Conservation (phyloP, 208 protist species). For the Trypanosoma avium region DNA sequence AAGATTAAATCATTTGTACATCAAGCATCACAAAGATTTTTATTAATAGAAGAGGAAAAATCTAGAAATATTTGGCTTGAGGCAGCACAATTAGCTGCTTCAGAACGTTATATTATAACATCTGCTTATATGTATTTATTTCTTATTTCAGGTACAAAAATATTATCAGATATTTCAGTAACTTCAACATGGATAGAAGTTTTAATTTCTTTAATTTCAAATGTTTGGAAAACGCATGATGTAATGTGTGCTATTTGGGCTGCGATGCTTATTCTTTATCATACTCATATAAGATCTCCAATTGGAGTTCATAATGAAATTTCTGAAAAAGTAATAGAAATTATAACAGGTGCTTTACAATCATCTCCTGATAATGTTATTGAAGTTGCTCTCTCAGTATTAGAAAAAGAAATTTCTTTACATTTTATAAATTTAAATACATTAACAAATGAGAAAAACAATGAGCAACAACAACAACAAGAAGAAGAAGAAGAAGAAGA, state of each 20-base stretch:
- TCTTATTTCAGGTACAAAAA: slow-evolving; percentile 31
- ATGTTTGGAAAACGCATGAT: slow-evolving; percentile 29
- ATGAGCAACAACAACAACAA: slow-evolving; percentile 12
- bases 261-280: slow-evolving; percentile 38
- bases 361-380: slow-evolving; percentile 31
- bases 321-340: slow-evolving; percentile 12
- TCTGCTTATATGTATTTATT: slow-evolving; percentile 69
- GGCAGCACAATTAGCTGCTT: slow-evolving; percentile 8
- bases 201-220: slow-evolving; percentile 34
- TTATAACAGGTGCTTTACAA: slow-evolving; percentile 14
- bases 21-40: slow-evolving; percentile 19
- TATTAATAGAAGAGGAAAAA: slow-evolving; percentile 25
- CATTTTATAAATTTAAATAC: not conserved
- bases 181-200: slow-evolving; percentile 55
- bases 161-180: slow-evolving; percentile 10
- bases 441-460: not conserved
- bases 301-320: no score
- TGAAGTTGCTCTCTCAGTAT: slow-evolving; percentile 14
- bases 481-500: slow-evolving; percentile 42
- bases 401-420: not conserved
- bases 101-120: slow-evolving; percentile 51
- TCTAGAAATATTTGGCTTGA: slow-evolving; percentile 32
- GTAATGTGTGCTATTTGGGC: slow-evolving; percentile 59
- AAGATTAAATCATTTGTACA: slow-evolving; percentile 24
- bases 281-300: no score